Evolutionary conservation across 2,329 filamentous ascomycete species (phyloP).

Genomic region (Paecilomyces niveus): DNA sequence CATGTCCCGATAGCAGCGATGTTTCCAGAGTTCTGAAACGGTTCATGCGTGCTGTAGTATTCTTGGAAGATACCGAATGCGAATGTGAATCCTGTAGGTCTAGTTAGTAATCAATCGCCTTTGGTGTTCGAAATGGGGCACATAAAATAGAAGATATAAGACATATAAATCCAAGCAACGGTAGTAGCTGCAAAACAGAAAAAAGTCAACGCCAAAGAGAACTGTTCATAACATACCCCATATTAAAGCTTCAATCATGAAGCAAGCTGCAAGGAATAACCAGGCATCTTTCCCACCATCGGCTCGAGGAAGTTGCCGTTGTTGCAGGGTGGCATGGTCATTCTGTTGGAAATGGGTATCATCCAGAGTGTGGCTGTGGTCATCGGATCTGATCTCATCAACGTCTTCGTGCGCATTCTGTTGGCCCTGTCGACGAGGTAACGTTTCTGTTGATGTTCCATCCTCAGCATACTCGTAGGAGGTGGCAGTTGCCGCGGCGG

Average conservation of each 20-base stretch:
- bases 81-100: slow-evolving; percentile 54
- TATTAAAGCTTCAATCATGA: slow-evolving; percentile 46
- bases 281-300: no score
- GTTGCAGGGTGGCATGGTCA: not conserved
- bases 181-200: not conserved
- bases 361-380: not conserved
- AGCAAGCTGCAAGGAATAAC: slow-evolving; percentile 32
- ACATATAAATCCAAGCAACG: not conserved
- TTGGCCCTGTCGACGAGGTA: not conserved
- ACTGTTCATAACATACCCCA: slow-evolving; percentile 39
- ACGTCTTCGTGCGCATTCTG: not conserved
- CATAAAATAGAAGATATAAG: slow-evolving; percentile 4
- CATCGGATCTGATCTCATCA: not conserved
- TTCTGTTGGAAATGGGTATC: not conserved
- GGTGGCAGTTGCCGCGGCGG: not conserved
- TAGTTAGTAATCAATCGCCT: not conserved
- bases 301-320: not conserved
- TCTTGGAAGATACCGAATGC: slow-evolving; percentile 65
- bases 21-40: slow-evolving; percentile 43
- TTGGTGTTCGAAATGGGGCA: not conserved
- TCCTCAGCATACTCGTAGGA: not conserved
- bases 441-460: not conserved
- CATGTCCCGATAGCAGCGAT: slow-evolving; percentile 61
- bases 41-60: slow-evolving; percentile 55
- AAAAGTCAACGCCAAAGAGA: not conserved